A percentile compares a stretch with the other conserved stretches of the same genome.
Conservation (phyloP, 2,329 filamentous ascomycete species). For the Neopestalotiopsis sp. region DNA sequence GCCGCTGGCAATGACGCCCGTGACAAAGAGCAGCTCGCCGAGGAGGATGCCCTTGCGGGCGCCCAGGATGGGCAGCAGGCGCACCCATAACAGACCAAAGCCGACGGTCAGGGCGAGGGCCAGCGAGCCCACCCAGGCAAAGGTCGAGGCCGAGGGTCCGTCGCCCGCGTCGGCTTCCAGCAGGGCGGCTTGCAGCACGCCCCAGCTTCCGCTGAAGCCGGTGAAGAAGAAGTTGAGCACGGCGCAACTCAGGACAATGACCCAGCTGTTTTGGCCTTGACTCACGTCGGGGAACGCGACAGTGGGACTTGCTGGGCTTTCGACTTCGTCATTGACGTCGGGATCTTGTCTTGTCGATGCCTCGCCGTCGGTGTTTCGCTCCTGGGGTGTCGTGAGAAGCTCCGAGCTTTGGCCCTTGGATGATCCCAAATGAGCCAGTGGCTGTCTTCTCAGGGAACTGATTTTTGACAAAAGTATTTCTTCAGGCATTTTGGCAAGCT, state of each 20-base stretch:
- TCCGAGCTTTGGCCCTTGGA: not conserved
- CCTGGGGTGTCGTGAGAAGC: not conserved
- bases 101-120: conserved; percentile 24
- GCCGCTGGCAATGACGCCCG: not conserved
- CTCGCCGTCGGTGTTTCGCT: not conserved
- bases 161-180: not conserved
- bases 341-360: not conserved
- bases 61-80: not conserved
- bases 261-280: conserved; percentile 11
- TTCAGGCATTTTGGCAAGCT: not conserved
- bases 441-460: not conserved
- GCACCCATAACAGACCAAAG: conserved; percentile 20
- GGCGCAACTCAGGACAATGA: not conserved
- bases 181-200: conserved; percentile 29
- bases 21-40: not conserved
- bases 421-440: not conserved
- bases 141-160: conserved; percentile 5
- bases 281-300: not conserved
- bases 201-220: conserved; percentile 37
- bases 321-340: not conserved
- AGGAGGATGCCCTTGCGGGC: not conserved
- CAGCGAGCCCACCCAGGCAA: conserved; percentile 22
- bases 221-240: conserved; percentile 29
- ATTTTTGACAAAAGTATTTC: not conserved
- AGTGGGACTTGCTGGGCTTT: not conserved